Base-by-base conservation (phyloP, 306 rosid genomes). In the Potentilla sterilis region DNA sequence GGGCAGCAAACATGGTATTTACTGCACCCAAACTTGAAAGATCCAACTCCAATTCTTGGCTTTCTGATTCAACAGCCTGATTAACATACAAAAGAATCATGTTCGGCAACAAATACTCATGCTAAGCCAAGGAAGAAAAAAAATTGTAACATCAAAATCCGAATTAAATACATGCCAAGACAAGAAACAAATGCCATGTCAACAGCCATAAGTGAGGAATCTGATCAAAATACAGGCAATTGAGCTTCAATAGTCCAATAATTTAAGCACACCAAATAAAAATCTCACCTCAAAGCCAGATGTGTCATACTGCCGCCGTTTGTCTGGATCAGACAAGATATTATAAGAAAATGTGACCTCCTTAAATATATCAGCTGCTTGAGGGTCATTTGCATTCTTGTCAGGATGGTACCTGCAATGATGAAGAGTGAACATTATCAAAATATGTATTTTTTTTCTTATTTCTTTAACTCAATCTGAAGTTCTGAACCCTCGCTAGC, bases 1-100 rank as follows among this genome's bases (percentile, higher is more conserved):
- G 93, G 69, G 99, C 99, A n/a, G 97, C 99, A 89, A 96, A 92
- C 93, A 96, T 92, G 74, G 99, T 96, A 85, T 96, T 92, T 75
- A 96, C 96, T 57, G 98, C 93, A 62, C 97, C 97, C 84, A 96
- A 85, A 87, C 98, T 96, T 76, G 99, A 96, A 80, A 96, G 99
- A 83, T 96, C 99, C 73, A 96, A 87, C 86, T 96, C 99, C 88
- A 96, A 86, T 73, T 96, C 99, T 80, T 92, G 99, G 85, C 83
- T 87, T 69, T 92, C 98, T 66, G 92, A 80, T 87, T 92, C 99
- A 82, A 92, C 93, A 58, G 97, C 99, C 99, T 96, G 74, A 67
- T 38, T 24, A 81, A 1, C 43, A 2, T 82, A 85, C 44, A 83
- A 86, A 18, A 69, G 58, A 68, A 81, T 57, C 66, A 79, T 68